A percentile compares a stretch with the other conserved stretches of the same genome.
These are phyloP conservation scores for Amylocarpus encephaloides DNA, from an alignment of 2,329 filamentous ascomycete species.

Conservation along the genomic window DNA sequence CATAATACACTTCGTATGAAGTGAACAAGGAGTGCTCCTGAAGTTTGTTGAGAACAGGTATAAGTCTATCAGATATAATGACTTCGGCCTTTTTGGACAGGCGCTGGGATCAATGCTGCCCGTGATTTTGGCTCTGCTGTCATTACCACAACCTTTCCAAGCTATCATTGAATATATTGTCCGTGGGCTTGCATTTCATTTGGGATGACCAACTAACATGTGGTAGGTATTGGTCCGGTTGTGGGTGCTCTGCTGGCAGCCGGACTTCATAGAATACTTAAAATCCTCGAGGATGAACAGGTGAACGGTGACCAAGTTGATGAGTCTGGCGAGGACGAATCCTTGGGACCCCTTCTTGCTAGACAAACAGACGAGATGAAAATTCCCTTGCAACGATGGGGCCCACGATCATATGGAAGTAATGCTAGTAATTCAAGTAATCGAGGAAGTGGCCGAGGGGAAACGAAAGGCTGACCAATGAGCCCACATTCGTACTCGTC, in stretches of 20 bases:
- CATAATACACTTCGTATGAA: not conserved
- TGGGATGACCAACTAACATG: not conserved
- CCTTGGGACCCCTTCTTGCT: not conserved
- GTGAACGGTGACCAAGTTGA: constrained; percentile 43
- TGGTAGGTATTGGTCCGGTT: constrained; percentile 41
- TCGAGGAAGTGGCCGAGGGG: not conserved
- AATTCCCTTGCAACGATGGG: not conserved
- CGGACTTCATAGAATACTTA: constrained; percentile 45
- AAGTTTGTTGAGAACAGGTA: not conserved
- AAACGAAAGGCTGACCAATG: not conserved
- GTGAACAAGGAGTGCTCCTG: not conserved
- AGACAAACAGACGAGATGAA: constrained; percentile 2
- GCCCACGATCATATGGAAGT: not conserved
- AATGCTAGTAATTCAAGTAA: not conserved
- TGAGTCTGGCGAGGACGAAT: not conserved
- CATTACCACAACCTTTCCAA: constrained; percentile 35
- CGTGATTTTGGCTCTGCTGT: constrained; percentile 42
- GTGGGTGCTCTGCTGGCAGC: constrained; percentile 44
- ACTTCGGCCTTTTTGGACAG: constrained; percentile 37
- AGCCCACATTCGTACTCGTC: not conserved
- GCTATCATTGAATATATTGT: constrained; percentile 44
- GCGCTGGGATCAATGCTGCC: constrained; percentile 42
- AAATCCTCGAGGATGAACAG: constrained; percentile 46
- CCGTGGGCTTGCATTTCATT: not conserved
- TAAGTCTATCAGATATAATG: not conserved